These are phyloP conservation scores for Diaporthe nobilis DNA, from an alignment of 2,329 filamentous ascomycete species.

Conservation along the genomic window DNA sequence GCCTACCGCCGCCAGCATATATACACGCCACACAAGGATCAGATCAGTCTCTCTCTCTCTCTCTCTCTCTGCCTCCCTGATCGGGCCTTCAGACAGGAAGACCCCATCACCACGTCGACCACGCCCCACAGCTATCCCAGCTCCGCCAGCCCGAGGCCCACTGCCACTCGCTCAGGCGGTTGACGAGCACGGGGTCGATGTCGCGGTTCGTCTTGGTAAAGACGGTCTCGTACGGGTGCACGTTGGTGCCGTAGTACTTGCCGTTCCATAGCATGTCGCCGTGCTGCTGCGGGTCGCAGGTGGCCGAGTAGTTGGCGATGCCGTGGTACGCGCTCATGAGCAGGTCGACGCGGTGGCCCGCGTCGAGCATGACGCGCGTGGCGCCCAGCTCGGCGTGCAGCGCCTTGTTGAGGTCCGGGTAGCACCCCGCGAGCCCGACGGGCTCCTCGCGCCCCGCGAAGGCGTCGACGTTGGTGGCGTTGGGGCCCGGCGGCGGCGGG, in stretches of 20 bases:
- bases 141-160: constrained; percentile 44
- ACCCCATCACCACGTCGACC: constrained; percentile 34
- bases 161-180: constrained; percentile 50
- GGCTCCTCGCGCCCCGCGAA: constrained; percentile 47
- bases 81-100: background rate
- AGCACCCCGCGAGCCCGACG: constrained; percentile 51
- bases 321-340: constrained; percentile 52
- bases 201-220: constrained; percentile 52
- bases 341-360: constrained; percentile 53
- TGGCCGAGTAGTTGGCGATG: constrained; percentile 43
- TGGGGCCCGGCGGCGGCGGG: constrained; percentile 44
- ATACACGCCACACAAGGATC: background rate
- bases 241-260: constrained; percentile 51
- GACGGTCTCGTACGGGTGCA: constrained; percentile 55
- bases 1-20: background rate
- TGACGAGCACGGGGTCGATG: constrained; percentile 48
- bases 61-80: background rate
- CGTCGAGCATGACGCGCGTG: constrained; percentile 47
- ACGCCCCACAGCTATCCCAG: constrained; percentile 45
- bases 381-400: constrained; percentile 52
- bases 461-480: constrained; percentile 42
- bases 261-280: constrained; percentile 48
- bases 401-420: constrained; percentile 46
- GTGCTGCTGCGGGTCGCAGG: constrained; percentile 43
- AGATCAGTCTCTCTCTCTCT: background rate